Base-by-base conservation (phyloP, 331 rosid species). In the Acacia pycnantha region DNA sequence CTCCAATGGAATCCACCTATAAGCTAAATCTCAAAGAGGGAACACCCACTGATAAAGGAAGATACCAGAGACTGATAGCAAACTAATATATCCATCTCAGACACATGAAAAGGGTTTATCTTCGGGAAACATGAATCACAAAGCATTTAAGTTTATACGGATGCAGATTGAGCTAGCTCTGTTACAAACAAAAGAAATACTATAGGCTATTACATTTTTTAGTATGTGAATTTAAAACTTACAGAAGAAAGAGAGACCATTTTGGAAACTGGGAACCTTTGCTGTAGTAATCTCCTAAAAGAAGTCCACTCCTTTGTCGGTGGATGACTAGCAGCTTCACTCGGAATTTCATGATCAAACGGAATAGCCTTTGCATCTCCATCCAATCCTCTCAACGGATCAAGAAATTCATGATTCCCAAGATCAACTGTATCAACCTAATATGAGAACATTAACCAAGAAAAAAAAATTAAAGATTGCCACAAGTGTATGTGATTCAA, bases 261-360 rank as follows among this genome's bases (percentile, higher is more conserved):
- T 84, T 95, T 92, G 73, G 97, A 86, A 81, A 87, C 92, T 40
- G 98, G 94, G 88, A 95, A 95, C 78, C 89, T 86, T 88, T 95
- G 98, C 90, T 87, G 92, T 64, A 90, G 88, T 81, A 92, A 83
- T 84, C 93, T 95, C 85, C 89, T 86, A 84, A 92, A 92, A 80
- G 97, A 84, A 82, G 85, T 83, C 99, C 98, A 95, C 68, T 93
- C 99, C 89, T 89, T 93, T 13, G 74, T 78, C 21, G 85, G 83
- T 48, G 70, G 88, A 81, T 77, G 86, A 81, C 58, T 67, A 27
- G 82, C 48, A 69, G 78, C 81, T 74, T 87, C 93, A 79, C 70
- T 56, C 40, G 76, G 59, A 59, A 84, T 67, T 72, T 58, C 87
- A 19, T 14, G 74, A 70, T 76, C 79, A 12, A 72, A 82, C 86